Conservation (phyloP, 768 basidiomycete species). For the Rhodotorula taiwanensis region DNA sequence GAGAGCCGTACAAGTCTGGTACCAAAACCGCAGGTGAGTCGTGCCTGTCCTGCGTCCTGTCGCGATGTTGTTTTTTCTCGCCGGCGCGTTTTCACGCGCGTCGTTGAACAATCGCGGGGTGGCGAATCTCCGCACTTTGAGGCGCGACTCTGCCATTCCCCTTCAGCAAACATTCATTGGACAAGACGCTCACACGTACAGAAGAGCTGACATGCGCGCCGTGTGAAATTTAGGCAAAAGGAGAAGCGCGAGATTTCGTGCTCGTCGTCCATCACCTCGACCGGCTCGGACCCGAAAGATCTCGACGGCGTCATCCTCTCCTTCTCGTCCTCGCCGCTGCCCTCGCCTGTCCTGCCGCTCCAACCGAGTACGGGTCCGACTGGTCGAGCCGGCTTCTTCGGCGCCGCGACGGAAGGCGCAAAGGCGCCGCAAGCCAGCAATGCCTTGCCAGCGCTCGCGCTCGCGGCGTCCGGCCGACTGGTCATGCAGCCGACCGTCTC, state of each 20-base stretch:
- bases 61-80: background rate
- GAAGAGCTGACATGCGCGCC: background rate
- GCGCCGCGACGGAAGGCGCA: no score
- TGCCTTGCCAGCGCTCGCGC: no score
- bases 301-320: conserved; percentile 28
- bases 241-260: conserved; percentile 29
- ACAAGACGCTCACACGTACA: background rate
- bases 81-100: background rate
- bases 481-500: background rate
- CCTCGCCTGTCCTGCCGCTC: conserved; percentile 3
- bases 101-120: conserved; percentile 6
- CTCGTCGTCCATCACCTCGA: conserved; percentile 19
- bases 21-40: conserved; percentile 34
- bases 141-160: conserved; percentile 11
- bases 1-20: conserved; percentile 47
- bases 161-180: no score
- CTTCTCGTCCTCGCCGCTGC: conserved; percentile 23
- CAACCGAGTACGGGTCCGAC: background rate
- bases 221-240: conserved; percentile 26
- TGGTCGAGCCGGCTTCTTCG: background rate
- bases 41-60: background rate
- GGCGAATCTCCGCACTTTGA: no score
- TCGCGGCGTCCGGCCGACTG: background rate
- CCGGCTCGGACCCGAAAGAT: conserved; percentile 23
- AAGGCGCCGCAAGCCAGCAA: no score